Conservation (phyloP, 768 basidiomycete species). For the Scleroderma bovista region DNA sequence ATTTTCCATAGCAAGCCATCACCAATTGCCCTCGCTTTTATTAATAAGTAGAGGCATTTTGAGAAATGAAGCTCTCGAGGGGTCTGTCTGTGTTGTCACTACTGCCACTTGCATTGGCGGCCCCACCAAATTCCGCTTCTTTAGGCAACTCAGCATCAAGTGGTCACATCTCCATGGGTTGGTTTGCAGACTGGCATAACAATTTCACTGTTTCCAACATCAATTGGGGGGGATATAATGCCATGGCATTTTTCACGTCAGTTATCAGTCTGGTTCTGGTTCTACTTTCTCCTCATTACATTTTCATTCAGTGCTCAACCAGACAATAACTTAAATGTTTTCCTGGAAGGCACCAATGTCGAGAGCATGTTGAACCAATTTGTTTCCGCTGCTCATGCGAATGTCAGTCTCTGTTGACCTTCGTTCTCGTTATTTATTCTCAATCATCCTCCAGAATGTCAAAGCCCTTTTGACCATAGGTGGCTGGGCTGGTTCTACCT, state of each 20-base stretch:
- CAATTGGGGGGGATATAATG: slow-evolving; percentile 63
- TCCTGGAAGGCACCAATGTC: slow-evolving; percentile 6
- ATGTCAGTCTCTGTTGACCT: slow-evolving; percentile 11
- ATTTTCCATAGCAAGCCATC: slow-evolving; percentile 8
- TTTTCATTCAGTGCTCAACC: slow-evolving; percentile 18
- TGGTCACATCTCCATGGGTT: slow-evolving; percentile 46
- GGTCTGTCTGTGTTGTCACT: slow-evolving; percentile 16
- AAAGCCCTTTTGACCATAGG: slow-evolving; percentile 57
- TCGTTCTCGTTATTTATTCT: neutral
- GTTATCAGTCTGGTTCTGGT: neutral
- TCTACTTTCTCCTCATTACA: no score
- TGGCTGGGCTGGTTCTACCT: slow-evolving; percentile 61
- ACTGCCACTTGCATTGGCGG: slow-evolving; percentile 25
- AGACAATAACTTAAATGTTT: slow-evolving; percentile 8
- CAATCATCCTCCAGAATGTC: slow-evolving; percentile 36
- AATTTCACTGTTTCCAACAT: slow-evolving; percentile 44
- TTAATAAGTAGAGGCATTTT: neutral
- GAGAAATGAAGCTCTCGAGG: slow-evolving; percentile 12
- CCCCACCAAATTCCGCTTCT: slow-evolving; percentile 11
- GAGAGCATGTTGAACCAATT: slow-evolving; percentile 11
- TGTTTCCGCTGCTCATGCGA: slow-evolving; percentile 20
- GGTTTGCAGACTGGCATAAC: slow-evolving; percentile 69
- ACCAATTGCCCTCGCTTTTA: neutral
- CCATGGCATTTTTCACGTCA: slow-evolving; percentile 62
- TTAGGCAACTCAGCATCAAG: slow-evolving; percentile 13